phyloP scores from a whole-genome alignment of 106 monocot species.

The Chionographis japonica region DNA sequence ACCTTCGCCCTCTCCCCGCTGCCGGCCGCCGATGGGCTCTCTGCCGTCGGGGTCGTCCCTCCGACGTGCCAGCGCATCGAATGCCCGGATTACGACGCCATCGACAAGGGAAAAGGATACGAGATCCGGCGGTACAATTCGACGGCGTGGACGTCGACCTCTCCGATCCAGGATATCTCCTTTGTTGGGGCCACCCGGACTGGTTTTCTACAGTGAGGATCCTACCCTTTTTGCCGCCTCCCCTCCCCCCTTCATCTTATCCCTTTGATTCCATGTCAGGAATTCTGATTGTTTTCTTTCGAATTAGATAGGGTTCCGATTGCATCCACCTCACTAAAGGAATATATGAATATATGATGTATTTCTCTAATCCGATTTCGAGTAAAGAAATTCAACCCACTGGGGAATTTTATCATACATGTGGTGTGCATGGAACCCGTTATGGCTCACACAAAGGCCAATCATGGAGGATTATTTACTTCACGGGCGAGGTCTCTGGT shows the following conservation, averaged over 20 bases:
- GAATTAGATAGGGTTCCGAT: too few species aligned
- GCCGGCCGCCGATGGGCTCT: neutral
- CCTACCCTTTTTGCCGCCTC: neutral
- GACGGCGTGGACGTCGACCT: constrained; percentile 54
- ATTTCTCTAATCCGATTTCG: too few species aligned
- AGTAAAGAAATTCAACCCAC: too few species aligned
- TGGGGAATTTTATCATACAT: too few species aligned
- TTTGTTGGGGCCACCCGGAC: constrained; percentile 58
- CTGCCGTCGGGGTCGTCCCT: constrained; percentile 21
- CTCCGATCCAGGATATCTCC: constrained; percentile 64
- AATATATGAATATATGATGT: too few species aligned
- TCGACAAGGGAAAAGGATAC: constrained; percentile 57
- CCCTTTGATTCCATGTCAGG: too few species aligned
- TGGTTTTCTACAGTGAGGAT: constrained; percentile 62
- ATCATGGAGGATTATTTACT: too few species aligned
- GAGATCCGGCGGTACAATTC: constrained; percentile 80
- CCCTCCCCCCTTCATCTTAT: neutral
- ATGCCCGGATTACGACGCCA: constrained; percentile 67
- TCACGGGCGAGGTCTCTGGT: too few species aligned
- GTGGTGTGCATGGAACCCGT: too few species aligned
- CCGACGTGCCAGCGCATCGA: constrained; percentile 75
- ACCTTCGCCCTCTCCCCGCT: neutral
- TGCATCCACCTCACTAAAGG: too few species aligned
- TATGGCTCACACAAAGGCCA: too few species aligned
- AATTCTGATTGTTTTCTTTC: too few species aligned